Base-by-base conservation (phyloP, 2,329 filamentous ascomycete species). In the Fusarium foetens region DNA sequence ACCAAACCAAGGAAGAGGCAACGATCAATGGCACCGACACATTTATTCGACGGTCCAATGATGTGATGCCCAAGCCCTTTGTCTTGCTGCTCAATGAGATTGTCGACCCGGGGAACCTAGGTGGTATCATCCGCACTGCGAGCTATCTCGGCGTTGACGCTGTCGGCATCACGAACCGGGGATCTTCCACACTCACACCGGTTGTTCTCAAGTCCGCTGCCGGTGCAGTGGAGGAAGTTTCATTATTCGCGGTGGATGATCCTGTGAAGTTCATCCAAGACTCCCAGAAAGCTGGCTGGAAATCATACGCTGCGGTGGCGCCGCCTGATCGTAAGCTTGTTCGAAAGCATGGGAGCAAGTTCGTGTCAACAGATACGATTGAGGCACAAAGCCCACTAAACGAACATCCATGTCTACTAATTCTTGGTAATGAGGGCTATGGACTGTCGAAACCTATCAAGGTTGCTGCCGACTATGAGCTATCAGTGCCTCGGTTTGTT, bases 61-160 rank as follows among this genome's bases (percentile, higher is more conserved):
- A 76, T 33, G 66, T 78, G 19, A 77, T 77, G 17, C 85, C 83
- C 62, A 88, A 91, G 55, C 94, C 94, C 0, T 86, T 97, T 35
- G 85, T 97, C 13, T 83, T 97, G 4, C 83, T 95, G 36, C 84
- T 96, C 4, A 92, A 96, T 74, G 89, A 92, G 59, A 91, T 97
- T 41, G 83, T 94, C 14, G 95, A 99, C 77, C 93, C 94, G 1
- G 94, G 94, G 31, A 99, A 99, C 78, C 84, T 98, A 2, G 96
- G 96, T 45, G 94, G 91, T 27, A 95, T 98, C 66, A 86, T 98
- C 46, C 92, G 96, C 39, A 94, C 94, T 10, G 94, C 94, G 5
- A 92, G 94, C 77, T 98, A 96, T 80, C 88, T 98, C n/a, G 95
- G 95, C 27, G 92, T 94, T 10, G 93, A 95, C 61, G 95, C 93